These are phyloP conservation scores for Whalleya microplaca DNA, from an alignment of 2,329 filamentous ascomycete genomes.

Conservation along the genomic window DNA sequence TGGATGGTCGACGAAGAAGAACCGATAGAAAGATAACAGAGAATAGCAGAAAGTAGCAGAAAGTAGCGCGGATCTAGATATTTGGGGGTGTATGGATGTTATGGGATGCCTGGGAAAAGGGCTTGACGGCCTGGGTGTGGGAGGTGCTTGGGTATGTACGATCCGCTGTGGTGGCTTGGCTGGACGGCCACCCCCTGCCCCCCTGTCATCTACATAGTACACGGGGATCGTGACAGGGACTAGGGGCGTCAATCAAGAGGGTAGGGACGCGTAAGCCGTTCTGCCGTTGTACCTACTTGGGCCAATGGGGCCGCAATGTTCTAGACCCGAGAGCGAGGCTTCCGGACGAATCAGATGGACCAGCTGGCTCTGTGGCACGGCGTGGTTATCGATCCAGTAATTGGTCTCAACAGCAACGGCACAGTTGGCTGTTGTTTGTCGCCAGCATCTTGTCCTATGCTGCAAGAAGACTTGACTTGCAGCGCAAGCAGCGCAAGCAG, in stretches of 20 bases:
- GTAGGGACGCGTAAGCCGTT: conserved; percentile 43
- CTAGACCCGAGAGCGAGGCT: conserved; percentile 19
- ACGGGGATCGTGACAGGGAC: conserved; percentile 31
- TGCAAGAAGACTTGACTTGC: conserved; percentile 11
- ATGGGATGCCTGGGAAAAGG: conserved; percentile 20
- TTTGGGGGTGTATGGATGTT: conserved; percentile 23
- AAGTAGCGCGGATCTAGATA: conserved; percentile 6
- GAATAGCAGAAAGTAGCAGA: conserved; percentile 9
- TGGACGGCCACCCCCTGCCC: no score
- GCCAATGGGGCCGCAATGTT: conserved; percentile 17
- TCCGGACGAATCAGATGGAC: conserved; percentile 17
- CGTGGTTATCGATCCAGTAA: background rate
- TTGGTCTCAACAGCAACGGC: background rate
- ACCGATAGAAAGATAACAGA: background rate
- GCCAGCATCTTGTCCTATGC: conserved; percentile 1
- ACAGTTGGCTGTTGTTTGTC: background rate
- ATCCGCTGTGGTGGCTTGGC: conserved; percentile 2
- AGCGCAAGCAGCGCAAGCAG: no score
- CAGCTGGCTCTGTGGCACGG: conserved; percentile 2
- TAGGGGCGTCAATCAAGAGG: conserved; percentile 33
- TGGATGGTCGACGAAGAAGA: conserved; percentile 2
- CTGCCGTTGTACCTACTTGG: conserved; percentile 22
- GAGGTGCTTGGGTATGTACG: conserved; percentile 7
- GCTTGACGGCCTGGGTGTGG: conserved; percentile 7
- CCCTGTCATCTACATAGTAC: no score